These are phyloP conservation scores for Hylodesmum podocarpum DNA, from an alignment of 306 rosid species.

Conservation along the genomic window DNA sequence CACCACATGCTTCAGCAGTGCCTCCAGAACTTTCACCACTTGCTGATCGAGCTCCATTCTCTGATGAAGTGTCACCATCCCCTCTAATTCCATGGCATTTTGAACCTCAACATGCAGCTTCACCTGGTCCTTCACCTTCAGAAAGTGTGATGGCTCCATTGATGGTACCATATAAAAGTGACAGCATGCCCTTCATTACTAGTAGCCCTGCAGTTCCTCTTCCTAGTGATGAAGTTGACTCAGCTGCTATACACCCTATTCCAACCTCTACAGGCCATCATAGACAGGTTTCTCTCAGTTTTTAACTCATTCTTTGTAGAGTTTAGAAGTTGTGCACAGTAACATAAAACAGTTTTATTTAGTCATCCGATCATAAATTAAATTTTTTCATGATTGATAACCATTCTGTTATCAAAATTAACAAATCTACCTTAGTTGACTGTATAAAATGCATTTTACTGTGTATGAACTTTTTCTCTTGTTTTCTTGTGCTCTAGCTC, in stretches of 20 bases:
- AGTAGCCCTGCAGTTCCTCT: slow-evolving; percentile 55
- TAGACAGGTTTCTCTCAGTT: not conserved
- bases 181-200: not conserved
- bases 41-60: not conserved
- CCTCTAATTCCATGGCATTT: not conserved
- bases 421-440: too few species aligned
- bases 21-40: not conserved
- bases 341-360: too few species aligned
- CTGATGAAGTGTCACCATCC: not conserved
- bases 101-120: not conserved
- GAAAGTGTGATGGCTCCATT: not conserved
- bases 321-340: too few species aligned
- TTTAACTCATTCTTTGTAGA: not conserved
- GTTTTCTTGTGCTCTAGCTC: not conserved
- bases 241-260: not conserved
- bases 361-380: too few species aligned
- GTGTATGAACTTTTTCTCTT: too few species aligned
- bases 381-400: too few species aligned
- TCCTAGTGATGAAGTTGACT: slow-evolving; percentile 1
- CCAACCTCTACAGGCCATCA: slow-evolving; percentile 42
- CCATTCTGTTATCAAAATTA: too few species aligned
- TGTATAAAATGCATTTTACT: too few species aligned
- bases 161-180: not conserved
- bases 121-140: not conserved
- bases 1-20: not conserved